phyloP scores from a whole-genome alignment of 2,329 filamentous ascomycete species.

The Aspergillus bombycis region DNA sequence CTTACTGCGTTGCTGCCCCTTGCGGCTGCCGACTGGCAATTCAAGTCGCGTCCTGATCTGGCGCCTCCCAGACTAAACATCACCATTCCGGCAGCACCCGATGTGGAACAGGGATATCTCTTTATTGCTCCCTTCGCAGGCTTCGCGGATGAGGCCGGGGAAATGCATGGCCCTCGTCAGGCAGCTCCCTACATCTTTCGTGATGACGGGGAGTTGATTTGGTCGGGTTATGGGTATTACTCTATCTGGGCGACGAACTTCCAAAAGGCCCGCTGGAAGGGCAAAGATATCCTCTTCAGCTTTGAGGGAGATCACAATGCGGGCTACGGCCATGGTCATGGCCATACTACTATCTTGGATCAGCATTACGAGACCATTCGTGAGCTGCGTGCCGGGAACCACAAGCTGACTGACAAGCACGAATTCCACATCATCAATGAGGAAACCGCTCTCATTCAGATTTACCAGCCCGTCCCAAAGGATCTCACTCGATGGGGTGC shows the following conservation, averaged over 20 bases:
- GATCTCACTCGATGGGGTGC: conserved; percentile 53
- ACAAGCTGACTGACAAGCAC: conserved; percentile 57
- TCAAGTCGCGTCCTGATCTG: conserved; percentile 52
- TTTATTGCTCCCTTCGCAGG: conserved; percentile 44
- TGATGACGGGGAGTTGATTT: conserved; percentile 59
- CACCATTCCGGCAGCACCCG: conserved; percentile 40
- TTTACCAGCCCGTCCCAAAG: conserved; percentile 55
- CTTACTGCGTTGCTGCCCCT: conserved; percentile 23
- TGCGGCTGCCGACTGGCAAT: conserved; percentile 50
- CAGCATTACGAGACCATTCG: conserved; percentile 59
- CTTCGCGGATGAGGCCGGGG: conserved; percentile 22
- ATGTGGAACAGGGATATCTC: conserved; percentile 42
- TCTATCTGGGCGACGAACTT: conserved; percentile 60
- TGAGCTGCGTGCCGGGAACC: conserved; percentile 53
- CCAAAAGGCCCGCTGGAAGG: conserved; percentile 52
- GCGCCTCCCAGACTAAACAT: conserved; percentile 48
- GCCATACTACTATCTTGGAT: conserved; percentile 57
- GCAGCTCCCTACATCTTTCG: conserved; percentile 60
- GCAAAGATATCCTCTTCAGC: conserved; percentile 55
- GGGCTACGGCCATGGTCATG: conserved; percentile 57
- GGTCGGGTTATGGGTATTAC: conserved; percentile 59
- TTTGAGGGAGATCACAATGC: conserved; percentile 60
- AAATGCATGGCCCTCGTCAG: conserved; percentile 48
- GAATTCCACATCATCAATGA: conserved; percentile 60
- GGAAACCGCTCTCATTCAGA: conserved; percentile 56